Evolutionary conservation across 129 eudicot genomes (phyloP).

Genomic region (Gnaphalium uliginosum): DNA sequence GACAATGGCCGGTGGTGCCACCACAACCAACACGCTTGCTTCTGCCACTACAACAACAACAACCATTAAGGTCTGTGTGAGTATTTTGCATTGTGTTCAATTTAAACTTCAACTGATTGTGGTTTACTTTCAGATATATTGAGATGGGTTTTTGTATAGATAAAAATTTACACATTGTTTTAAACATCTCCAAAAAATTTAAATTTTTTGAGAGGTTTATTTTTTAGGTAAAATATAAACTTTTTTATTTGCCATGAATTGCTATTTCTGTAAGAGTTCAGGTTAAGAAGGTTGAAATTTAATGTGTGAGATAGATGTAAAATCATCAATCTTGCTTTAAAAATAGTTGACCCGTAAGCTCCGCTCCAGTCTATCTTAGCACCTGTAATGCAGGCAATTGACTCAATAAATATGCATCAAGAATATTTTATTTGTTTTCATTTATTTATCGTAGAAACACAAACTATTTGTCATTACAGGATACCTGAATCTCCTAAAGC

Average conservation of each 20-base stretch:
- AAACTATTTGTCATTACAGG: slow-evolving; percentile 39
- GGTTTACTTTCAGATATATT: not conserved
- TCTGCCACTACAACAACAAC: slow-evolving; percentile 40
- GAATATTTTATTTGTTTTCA: not conserved
- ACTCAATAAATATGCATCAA: not conserved
- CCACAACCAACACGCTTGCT: slow-evolving; percentile 10
- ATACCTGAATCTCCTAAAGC: slow-evolving; percentile 82
- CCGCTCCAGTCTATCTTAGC: too few relatives aligned
- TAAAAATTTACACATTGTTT: not conserved
- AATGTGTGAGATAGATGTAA: slow-evolving; percentile 6
- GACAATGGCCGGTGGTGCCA: slow-evolving; percentile 2
- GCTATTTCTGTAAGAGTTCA: not conserved
- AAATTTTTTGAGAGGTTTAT: not conserved
- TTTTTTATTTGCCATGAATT: not conserved
- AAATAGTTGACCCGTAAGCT: not conserved
- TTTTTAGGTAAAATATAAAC: not conserved
- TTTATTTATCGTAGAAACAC: not conserved
- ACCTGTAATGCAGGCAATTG: not conserved
- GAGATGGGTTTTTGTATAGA: not conserved
- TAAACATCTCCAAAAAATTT: not conserved
- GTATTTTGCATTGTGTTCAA: slow-evolving; percentile 20
- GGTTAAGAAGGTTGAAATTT: not conserved
- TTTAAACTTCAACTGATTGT: not conserved
- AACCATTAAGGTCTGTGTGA: slow-evolving; percentile 46
- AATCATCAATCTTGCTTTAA: not conserved